These are phyloP conservation scores for Neopestalotiopsis clavispora DNA, from an alignment of 2,329 filamentous ascomycete species.

Conservation along the genomic window DNA sequence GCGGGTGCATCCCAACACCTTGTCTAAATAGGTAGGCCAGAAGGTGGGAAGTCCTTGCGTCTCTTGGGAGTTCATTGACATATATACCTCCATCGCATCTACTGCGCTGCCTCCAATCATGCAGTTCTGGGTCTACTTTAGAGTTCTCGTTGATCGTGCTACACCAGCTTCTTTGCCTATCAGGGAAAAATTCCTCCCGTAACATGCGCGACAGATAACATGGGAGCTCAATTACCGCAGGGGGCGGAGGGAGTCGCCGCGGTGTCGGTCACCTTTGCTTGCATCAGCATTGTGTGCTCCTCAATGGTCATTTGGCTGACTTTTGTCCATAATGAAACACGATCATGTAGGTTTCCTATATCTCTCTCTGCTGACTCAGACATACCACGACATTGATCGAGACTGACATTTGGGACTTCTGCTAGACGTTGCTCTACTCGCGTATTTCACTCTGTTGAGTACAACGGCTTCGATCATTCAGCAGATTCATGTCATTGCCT, in stretches of 20 bases:
- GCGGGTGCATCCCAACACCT: background rate
- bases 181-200: background rate
- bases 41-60: background rate
- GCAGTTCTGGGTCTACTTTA: background rate
- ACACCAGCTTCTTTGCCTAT: background rate
- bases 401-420: background rate
- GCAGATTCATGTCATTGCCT: slow-evolving; percentile 27
- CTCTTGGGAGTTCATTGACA: background rate
- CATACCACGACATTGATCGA: too few species aligned
- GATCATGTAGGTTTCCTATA: slow-evolving; percentile 26
- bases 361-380: background rate
- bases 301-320: slow-evolving; percentile 30
- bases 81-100: background rate
- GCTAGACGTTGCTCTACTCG: slow-evolving; percentile 29
- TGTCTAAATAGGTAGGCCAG: background rate
- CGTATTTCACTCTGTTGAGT: slow-evolving; percentile 27
- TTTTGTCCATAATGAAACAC: slow-evolving; percentile 29
- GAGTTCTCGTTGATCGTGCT: background rate
- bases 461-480: slow-evolving; percentile 29
- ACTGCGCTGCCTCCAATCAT: background rate
- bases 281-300: slow-evolving; percentile 20
- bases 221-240: slow-evolving; percentile 25
- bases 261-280: slow-evolving; percentile 20
- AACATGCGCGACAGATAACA: slow-evolving; percentile 8
- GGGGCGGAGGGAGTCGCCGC: slow-evolving; percentile 25